These are phyloP conservation scores for Fusarium denticulatum DNA, from an alignment of 2,329 filamentous ascomycete genomes.

Conservation along the genomic window DNA sequence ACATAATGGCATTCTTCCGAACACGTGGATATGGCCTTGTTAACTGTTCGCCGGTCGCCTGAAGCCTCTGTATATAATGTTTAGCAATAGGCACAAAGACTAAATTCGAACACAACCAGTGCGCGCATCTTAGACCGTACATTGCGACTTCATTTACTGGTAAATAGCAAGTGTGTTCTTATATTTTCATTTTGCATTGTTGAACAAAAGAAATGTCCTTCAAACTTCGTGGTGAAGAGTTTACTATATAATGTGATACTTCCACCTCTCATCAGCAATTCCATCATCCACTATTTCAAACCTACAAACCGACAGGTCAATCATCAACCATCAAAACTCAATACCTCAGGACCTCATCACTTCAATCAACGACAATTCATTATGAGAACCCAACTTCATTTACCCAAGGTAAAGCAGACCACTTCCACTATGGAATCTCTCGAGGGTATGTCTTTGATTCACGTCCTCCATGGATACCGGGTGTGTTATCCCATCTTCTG, in stretches of 20 bases:
- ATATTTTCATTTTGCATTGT: rapidly evolving
- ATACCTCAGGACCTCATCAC: too few species aligned
- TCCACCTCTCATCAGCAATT: neutral
- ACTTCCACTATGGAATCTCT: neutral
- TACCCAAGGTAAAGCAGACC: too few species aligned
- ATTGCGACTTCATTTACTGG: neutral
- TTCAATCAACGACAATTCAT: neutral
- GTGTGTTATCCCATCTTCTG: neutral
- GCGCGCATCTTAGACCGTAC: too few species aligned
- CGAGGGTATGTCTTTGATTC: neutral
- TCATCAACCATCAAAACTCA: too few species aligned
- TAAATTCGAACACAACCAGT: neutral
- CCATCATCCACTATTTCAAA: neutral
- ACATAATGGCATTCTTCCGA: rapidly evolving
- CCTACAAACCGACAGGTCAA: neutral
- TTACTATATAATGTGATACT: neutral
- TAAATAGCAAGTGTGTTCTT: neutral
- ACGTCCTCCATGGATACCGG: neutral
- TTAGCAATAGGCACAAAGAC: neutral
- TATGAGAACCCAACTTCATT: neutral
- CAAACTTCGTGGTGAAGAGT: rapidly evolving
- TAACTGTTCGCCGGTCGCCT: neutral
- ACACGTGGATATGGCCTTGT: rapidly evolving
- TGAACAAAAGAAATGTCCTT: neutral
- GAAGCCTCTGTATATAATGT: rapidly evolving